phyloP scores from a whole-genome alignment of 257 asterid genomes.

The Plectranthus barbatus region DNA sequence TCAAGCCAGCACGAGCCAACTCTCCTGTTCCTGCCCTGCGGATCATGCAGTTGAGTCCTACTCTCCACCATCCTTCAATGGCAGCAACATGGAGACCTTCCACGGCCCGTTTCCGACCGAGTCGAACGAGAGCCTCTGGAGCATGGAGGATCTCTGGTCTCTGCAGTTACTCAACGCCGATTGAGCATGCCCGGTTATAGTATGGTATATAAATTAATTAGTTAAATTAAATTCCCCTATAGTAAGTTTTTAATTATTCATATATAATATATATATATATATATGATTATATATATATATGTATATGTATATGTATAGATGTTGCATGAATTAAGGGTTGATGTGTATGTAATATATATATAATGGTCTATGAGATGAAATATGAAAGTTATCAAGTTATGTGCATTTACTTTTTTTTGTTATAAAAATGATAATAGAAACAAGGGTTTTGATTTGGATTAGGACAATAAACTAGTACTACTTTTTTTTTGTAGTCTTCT shows the following conservation, averaged over 20 bases:
- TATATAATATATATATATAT: too few relatives aligned
- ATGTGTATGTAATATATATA: too few relatives aligned
- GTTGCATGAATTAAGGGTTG: conserved; percentile 1
- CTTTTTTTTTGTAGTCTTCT: background rate
- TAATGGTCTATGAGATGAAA: conserved; percentile 14
- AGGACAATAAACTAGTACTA: conserved; percentile 11
- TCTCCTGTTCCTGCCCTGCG: conserved; percentile 32
- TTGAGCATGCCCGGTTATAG: background rate
- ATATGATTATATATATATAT: too few relatives aligned
- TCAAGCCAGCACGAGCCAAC: conserved; percentile 12
- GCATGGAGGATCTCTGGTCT: conserved; percentile 92
- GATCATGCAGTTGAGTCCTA: conserved; percentile 50
- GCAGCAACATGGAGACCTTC: conserved; percentile 33
- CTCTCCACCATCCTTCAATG: conserved; percentile 50
- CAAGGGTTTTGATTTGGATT: background rate
- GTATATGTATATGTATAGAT: too few relatives aligned
- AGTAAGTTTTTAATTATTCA: too few relatives aligned
- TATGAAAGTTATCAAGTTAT: background rate
- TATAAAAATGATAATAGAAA: background rate
- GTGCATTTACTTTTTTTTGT: background rate
- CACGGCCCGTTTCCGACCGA: conserved; percentile 44
- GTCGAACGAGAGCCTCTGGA: conserved; percentile 67
- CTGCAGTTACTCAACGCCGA: conserved; percentile 69
- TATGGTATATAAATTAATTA: conserved; percentile 8
- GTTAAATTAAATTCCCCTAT: background rate